phyloP scores from a whole-genome alignment of 805 yeast species.

The Lipomyces orientalis region DNA sequence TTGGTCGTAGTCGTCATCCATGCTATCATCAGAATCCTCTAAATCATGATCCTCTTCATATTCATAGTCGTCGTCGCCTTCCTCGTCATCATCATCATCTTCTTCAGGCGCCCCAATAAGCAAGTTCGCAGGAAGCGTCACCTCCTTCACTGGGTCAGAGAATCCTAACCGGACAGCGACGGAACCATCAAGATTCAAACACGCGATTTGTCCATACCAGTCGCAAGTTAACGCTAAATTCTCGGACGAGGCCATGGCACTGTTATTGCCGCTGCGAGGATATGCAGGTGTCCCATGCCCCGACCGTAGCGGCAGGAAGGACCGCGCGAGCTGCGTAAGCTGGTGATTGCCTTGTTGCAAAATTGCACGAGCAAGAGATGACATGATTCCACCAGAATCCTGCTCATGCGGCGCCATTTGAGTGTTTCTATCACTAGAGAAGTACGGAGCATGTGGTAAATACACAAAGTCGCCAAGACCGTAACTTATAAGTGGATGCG shows the following conservation, averaged over 20 bases:
- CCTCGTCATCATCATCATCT: conserved; percentile 35
- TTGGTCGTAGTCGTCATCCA: conserved; percentile 9
- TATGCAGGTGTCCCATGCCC: conserved; percentile 20
- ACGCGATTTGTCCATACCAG: conserved; percentile 35
- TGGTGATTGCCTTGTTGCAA: conserved; percentile 33
- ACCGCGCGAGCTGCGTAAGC: conserved; percentile 34
- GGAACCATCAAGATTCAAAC: conserved; percentile 31
- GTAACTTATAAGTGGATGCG: conserved; percentile 28
- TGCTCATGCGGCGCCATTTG: neutral
- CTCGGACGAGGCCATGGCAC: conserved; percentile 4
- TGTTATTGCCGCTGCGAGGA: neutral
- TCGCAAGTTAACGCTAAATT: conserved; percentile 19
- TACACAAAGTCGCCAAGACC: conserved; percentile 33
- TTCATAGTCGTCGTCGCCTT: conserved; percentile 27
- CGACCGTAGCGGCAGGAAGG: conserved; percentile 28
- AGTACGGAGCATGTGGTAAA: conserved; percentile 32
- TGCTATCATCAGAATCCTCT: conserved; percentile 7
- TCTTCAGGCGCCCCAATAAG: conserved; percentile 25
- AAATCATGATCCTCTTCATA: conserved; percentile 9
- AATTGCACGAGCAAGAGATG: conserved; percentile 32
- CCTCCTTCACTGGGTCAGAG: conserved; percentile 15
- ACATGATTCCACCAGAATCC: conserved; percentile 24
- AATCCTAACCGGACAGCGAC: conserved; percentile 32
- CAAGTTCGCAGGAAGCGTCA: conserved; percentile 27
- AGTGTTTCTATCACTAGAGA: conserved; percentile 4